Conservation (phyloP, 1,284 basidiomycete genomes). For the Cutaneotrichosporon sp. region DNA sequence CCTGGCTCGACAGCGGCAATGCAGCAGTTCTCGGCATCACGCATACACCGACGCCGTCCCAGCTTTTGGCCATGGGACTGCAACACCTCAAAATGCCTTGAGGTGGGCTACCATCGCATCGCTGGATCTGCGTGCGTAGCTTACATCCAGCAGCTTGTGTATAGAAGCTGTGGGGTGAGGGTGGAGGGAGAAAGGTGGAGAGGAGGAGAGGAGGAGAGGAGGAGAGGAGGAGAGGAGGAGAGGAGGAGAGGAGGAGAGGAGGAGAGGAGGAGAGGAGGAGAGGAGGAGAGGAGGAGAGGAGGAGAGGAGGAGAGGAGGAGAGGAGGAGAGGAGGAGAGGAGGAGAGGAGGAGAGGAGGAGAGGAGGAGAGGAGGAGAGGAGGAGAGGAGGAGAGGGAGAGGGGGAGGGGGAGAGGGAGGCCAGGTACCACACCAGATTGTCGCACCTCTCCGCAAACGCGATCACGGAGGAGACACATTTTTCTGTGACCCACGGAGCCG, state of each 20-base stretch:
- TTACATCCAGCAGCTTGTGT: not conserved
- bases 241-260: no score
- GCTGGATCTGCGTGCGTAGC: not conserved
- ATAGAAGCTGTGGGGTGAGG: not conserved
- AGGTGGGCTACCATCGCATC: not conserved
- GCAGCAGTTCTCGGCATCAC: not conserved
- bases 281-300: no score
- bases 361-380: no score
- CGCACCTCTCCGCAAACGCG: not conserved
- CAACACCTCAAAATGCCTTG: not conserved
- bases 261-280: no score
- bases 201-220: no score
- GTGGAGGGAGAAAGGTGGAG: no score
- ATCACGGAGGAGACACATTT: not conserved
- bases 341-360: no score
- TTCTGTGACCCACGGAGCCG: not conserved
- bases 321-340: no score
- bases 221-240: no score
- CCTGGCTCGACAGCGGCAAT: not conserved
- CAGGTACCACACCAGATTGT: not conserved
- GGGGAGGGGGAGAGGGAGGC: not conserved
- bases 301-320: no score
- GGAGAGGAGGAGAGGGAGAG: no score
- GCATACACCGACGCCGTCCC: constrained; percentile 1
- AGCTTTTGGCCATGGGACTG: not conserved